Base-by-base conservation (phyloP, 805 yeast species). In the Tetrapisispora phaffii region DNA sequence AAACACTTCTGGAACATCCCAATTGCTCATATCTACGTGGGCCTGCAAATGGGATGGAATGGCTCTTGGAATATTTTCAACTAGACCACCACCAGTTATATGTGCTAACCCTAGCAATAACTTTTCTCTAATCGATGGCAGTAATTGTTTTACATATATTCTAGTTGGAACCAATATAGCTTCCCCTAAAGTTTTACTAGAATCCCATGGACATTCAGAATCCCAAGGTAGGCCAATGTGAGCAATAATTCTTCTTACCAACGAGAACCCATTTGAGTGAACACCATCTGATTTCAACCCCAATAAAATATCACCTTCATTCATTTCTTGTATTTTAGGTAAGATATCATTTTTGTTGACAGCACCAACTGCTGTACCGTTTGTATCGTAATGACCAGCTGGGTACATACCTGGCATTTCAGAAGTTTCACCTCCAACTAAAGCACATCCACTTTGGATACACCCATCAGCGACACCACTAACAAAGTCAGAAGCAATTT, bases 321-420 rank as follows among this genome's bases (percentile, higher is more conserved):
- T 57, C 95, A 93, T 86, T 40, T 66, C 71, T 21, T 75, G 70
- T 21, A 72, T 61, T 52, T 75, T 75, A 41, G 99, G 99, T 53
- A 93, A 71, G 41, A 93, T 77, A 49, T 76, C 74, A 46, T 70
- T 67, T 58, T 83, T 86, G 53, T 76, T 70, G 5, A 93, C 97
- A 13, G 98, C 98, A 59, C 99, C 99, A 37, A 93, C 89, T 44
- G 97, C 94, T 32, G 98, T 94, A 67, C 99, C 99, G 60, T 90
- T 93, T 49, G 96, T 89, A 67, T 93, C 99, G 62, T 93, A 93
- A 68, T 93, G 97, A 29, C 94, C 95, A 46, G 80, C 87, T 48
- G 82, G 85, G 60, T 93, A 93, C 85, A 93, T 86, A 53, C 98
- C 98, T 23, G 99, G 99, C 99, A 93, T 93, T 73, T 93, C 99